Evolutionary conservation across 305 asterid genomes (phyloP).

Genomic region (Nicotiana rustica): DNA sequence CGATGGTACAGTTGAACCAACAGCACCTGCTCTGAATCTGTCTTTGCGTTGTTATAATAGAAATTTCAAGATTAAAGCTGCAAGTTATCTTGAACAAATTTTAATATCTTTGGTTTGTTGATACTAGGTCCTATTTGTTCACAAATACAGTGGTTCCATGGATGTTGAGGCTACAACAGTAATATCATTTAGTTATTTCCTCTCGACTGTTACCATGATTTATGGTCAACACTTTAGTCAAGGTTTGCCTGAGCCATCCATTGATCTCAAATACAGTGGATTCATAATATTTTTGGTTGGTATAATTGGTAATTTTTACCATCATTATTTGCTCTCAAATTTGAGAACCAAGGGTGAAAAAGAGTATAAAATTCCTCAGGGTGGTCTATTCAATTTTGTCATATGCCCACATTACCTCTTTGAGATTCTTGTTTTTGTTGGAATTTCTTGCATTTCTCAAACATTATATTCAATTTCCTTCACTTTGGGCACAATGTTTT

Average conservation of each 20-base stretch:
- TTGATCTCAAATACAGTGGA: slow-evolving; percentile 42
- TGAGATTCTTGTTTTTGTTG: slow-evolving; percentile 51
- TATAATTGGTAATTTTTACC: slow-evolving; percentile 46
- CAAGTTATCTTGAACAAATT: background rate
- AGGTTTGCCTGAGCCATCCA: slow-evolving; percentile 41
- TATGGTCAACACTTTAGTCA: slow-evolving; percentile 44
- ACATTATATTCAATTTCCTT: slow-evolving; percentile 39
- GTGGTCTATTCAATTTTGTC: slow-evolving; percentile 44
- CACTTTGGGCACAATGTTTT: slow-evolving; percentile 38
- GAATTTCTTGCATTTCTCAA: slow-evolving; percentile 50
- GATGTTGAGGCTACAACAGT: slow-evolving; percentile 40
- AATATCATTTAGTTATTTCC: slow-evolving; percentile 44
- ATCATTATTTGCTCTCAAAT: slow-evolving; percentile 46
- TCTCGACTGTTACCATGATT: slow-evolving; percentile 40
- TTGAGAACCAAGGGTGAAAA: slow-evolving; percentile 46
- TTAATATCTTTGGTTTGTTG: background rate
- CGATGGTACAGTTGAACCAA: too few relatives aligned
- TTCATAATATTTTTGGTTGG: slow-evolving; percentile 41
- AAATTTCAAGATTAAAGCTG: background rate
- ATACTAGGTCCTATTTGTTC: slow-evolving; percentile 42
- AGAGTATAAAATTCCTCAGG: slow-evolving; percentile 48
- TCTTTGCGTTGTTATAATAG: background rate
- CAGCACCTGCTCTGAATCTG: too few relatives aligned
- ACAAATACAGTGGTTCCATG: slow-evolving; percentile 46
- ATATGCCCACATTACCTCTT: slow-evolving; percentile 53